These are phyloP conservation scores for Stramenopiles sp. DNA, from an alignment of 352 stramenopile species.

Conservation along the genomic window DNA sequence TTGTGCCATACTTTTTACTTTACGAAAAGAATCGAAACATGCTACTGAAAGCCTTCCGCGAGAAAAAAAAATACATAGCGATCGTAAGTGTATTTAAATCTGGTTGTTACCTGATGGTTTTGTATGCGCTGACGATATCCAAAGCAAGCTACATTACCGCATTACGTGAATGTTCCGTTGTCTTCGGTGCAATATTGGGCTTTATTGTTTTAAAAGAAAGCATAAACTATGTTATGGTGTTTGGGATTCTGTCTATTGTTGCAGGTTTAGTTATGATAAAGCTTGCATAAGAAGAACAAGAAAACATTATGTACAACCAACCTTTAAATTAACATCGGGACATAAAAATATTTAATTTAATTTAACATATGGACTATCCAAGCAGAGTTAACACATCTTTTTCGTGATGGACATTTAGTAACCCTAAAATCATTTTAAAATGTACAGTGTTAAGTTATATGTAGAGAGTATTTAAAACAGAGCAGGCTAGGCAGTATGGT, in stretches of 20 bases:
- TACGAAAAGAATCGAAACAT: not conserved
- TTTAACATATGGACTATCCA: no score
- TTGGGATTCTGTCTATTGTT: not conserved
- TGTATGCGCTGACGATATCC: not conserved
- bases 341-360: no score
- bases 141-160: not conserved
- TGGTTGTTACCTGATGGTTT: conserved; percentile 9
- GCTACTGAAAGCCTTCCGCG: not conserved
- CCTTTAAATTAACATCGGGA: no score
- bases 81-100: not conserved
- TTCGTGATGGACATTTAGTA: no score
- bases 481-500: no score
- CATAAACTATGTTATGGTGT: not conserved
- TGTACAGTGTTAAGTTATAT: no score
- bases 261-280: conserved; percentile 5
- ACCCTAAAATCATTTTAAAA: no score
- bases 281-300: not conserved
- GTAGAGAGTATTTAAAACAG: no score
- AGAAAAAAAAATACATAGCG: conserved; percentile 5
- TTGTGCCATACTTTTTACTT: not conserved
- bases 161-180: conserved; percentile 3
- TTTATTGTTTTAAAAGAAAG: not conserved
- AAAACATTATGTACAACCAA: no score
- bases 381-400: no score
- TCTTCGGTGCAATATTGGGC: conserved; percentile 1